Evolutionary conservation across 140 eudicot genomes (phyloP).

Genomic region (Stevia rebaudiana): DNA sequence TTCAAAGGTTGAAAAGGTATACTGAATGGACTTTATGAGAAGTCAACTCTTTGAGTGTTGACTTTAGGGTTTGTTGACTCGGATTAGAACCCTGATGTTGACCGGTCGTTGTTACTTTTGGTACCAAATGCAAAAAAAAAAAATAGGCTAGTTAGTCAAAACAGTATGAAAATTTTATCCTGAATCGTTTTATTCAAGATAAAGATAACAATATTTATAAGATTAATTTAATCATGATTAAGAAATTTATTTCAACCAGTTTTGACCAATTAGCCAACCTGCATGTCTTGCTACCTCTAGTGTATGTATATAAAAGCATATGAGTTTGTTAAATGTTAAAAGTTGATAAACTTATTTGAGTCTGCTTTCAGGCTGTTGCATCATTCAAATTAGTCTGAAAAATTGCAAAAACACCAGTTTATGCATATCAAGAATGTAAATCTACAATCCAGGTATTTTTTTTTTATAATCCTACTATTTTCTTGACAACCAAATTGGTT

Average conservation of each 20-base stretch:
- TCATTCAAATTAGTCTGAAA: conserved; percentile 60
- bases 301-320: background rate
- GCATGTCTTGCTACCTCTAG: background rate
- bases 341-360: background rate
- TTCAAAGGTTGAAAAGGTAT: conserved; percentile 62
- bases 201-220: background rate
- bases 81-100: no score
- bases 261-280: background rate
- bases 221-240: background rate
- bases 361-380: conserved; percentile 66
- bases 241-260: background rate
- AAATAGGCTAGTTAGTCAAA: background rate
- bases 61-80: conserved; percentile 1
- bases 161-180: background rate
- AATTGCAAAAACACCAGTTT: conserved; percentile 3
- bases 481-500: background rate
- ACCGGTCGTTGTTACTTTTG: no score
- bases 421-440: conserved; percentile 9
- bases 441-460: conserved; percentile 25
- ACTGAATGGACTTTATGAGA: background rate
- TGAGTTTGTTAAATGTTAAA: background rate
- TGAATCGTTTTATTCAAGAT: background rate
- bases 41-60: conserved; percentile 4
- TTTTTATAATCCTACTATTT: background rate
- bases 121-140: background rate